Evolutionary conservation across 805 yeast species (phyloP), one percentile per base, ranked within the genome.

Genomic region (Candida coleopterorum): DNA sequence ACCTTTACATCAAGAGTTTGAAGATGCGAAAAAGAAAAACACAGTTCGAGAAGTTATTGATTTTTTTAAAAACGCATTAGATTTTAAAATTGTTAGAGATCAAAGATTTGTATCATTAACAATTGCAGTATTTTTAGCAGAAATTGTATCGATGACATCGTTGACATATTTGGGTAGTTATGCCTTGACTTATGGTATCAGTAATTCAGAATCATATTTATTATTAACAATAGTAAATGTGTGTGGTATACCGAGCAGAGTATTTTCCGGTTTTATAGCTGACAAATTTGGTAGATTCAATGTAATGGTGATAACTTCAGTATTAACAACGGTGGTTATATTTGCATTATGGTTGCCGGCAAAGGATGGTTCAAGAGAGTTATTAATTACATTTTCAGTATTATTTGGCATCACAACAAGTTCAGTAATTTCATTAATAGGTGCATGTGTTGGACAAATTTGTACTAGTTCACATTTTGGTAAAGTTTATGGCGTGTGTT

Each of bases 401-500:
- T 44, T 73, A 4, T 77, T 70, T 50, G 85, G 85, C 0, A 69
- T 78, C 39, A 60, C 70, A 33, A 66, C 79, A 4, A 75, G 81
- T 4, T 69, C 82, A 0, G 72, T 77, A 4, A 58, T 78, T 33
- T 69, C 82, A 3, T 49, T 78, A 30, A 70, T 77, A 11, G 83
- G 84, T 2, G 77, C 74, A 2, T 74, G 82, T 46, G 62, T 75
- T 25, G 81, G 79, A 1, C 77, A 74, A 35, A 74, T 79, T 24
- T 74, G 81, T 12, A 68, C 72, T 35, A 68, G 74, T 2, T 70
- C 70, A 30, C 71, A 67, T 43, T 75, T 75, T 49, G 81, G 81
- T 6, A 69, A 70, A 45, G 63, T 78, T 14, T 76, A 74, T 49
- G 71, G 80, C 2, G 69, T 80, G 2, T 60, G 77, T 39, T 60